Conservation (phyloP, 805 yeast species). For the Saturnispora saitoi region DNA sequence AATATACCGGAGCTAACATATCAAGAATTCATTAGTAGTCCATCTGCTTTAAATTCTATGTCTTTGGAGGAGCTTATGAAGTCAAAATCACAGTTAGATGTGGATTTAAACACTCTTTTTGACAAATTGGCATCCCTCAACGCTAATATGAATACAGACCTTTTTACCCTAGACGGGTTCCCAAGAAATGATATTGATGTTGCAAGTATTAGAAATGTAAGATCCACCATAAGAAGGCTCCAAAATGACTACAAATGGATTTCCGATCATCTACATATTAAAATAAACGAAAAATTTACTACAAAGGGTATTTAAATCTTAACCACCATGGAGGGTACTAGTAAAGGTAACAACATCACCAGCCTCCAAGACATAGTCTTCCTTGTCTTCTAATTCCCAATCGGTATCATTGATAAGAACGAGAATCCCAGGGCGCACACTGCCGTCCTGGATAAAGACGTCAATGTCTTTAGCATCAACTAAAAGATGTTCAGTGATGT, state of each 20-base stretch:
- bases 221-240: constrained; percentile 58
- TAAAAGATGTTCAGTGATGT: constrained; percentile 47
- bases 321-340: constrained; percentile 93
- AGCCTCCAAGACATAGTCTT: constrained; percentile 63
- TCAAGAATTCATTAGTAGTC: not conserved
- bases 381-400: constrained; percentile 93
- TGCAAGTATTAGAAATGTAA: constrained; percentile 49
- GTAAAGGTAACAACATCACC: constrained; percentile 82
- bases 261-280: constrained; percentile 35
- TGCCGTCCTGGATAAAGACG: constrained; percentile 73
- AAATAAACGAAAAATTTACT: constrained; percentile 25
- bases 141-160: constrained; percentile 51
- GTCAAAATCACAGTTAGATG: constrained; percentile 28
- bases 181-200: constrained; percentile 84
- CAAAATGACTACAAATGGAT: constrained; percentile 59
- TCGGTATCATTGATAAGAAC: constrained; percentile 91
- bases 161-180: constrained; percentile 68
- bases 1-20: not conserved
- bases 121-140: constrained; percentile 30
- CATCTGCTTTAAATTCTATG: constrained; percentile 2
- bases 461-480: constrained; percentile 54
- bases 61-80: constrained; percentile 3
- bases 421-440: constrained; percentile 84
- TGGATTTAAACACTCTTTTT: constrained; percentile 33
- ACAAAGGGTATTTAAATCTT: constrained; percentile 5